Percentiles rank a stretch among this genome's conserved stretches.
These are phyloP conservation scores for Metschnikowia continentalis DNA, from an alignment of 805 yeast genomes.

Conservation along the genomic window DNA sequence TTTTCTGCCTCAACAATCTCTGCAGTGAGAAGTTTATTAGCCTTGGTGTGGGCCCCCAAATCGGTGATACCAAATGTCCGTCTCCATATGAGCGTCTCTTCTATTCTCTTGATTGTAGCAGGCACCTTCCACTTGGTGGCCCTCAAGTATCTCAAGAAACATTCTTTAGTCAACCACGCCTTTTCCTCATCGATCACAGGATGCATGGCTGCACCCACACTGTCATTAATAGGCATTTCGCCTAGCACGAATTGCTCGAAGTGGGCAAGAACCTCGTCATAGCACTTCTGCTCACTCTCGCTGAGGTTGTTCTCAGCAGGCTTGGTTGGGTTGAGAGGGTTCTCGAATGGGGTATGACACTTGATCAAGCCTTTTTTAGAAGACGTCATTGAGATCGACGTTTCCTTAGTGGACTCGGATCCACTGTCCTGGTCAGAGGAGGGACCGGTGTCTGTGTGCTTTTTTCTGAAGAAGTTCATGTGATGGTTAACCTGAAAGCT, in stretches of 20 bases:
- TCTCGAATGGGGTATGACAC: constrained; percentile 37
- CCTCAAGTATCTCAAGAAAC: constrained; percentile 47
- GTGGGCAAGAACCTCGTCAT: constrained; percentile 26
- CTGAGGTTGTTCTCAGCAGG: constrained; percentile 29
- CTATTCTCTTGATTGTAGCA: constrained; percentile 41
- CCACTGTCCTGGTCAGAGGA: constrained; percentile 13
- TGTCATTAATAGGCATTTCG: constrained; percentile 30
- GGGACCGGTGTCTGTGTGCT: constrained; percentile 6
- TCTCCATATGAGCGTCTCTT: constrained; percentile 51
- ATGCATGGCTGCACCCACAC: constrained; percentile 20
- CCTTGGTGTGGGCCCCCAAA: constrained; percentile 25
- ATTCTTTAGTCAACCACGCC: constrained; percentile 50
- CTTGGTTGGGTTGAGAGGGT: constrained; percentile 33
- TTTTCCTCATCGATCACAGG: constrained; percentile 31
- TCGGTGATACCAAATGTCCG: constrained; percentile 46
- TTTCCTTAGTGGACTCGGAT: constrained; percentile 15
- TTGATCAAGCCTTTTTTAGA: constrained; percentile 26
- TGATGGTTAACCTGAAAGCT: not conserved
- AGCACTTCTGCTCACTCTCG: constrained; percentile 29
- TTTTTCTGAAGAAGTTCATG: constrained; percentile 15
- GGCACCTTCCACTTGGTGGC: constrained; percentile 50
- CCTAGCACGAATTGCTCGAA: constrained; percentile 24
- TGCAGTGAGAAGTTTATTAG: constrained; percentile 32
- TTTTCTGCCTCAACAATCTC: constrained; percentile 46
- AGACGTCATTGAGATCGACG: constrained; percentile 9